phyloP scores from a whole-genome alignment of 345 rosid genomes.

The Eucalyptus rudis region DNA sequence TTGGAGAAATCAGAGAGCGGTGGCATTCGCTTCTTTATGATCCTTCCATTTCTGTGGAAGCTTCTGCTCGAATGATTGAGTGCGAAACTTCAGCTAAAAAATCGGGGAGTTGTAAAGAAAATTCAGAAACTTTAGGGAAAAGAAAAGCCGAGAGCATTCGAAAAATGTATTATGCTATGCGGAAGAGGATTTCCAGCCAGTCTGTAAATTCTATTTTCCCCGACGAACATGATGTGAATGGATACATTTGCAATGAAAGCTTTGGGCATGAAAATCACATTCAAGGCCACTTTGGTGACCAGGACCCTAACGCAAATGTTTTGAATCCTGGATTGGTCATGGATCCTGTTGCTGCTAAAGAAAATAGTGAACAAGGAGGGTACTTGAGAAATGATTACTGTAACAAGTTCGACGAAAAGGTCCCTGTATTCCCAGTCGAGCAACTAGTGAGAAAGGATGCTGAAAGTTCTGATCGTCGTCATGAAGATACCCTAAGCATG shows the following conservation, averaged over 20 bases:
- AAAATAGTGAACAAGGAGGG: neutral
- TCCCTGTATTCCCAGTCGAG: conserved; percentile 9
- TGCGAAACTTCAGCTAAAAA: conserved; percentile 30
- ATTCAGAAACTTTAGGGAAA: conserved; percentile 31
- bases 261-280: conserved; percentile 23
- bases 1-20: conserved; percentile 69
- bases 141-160: conserved; percentile 57
- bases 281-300: conserved; percentile 38
- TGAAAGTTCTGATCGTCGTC: neutral
- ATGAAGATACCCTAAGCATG: neutral
- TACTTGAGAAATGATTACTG: neutral
- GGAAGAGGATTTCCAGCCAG: conserved; percentile 53
- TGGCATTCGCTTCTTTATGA: conserved; percentile 91
- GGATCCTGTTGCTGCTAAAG: neutral
- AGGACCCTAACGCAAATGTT: conserved; percentile 51
- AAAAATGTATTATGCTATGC: conserved; percentile 49
- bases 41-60: conserved; percentile 74
- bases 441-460: neutral
- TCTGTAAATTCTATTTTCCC: conserved; percentile 45
- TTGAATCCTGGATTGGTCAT: conserved; percentile 33
- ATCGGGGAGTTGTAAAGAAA: conserved; percentile 53
- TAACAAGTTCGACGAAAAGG: conserved; percentile 12
- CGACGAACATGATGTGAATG: conserved; percentile 37
- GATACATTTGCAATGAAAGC: conserved; percentile 16
- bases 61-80: conserved; percentile 64